These are phyloP conservation scores for Naganishia friedmannii DNA, from an alignment of 768 basidiomycete genomes.

Conservation along the genomic window DNA sequence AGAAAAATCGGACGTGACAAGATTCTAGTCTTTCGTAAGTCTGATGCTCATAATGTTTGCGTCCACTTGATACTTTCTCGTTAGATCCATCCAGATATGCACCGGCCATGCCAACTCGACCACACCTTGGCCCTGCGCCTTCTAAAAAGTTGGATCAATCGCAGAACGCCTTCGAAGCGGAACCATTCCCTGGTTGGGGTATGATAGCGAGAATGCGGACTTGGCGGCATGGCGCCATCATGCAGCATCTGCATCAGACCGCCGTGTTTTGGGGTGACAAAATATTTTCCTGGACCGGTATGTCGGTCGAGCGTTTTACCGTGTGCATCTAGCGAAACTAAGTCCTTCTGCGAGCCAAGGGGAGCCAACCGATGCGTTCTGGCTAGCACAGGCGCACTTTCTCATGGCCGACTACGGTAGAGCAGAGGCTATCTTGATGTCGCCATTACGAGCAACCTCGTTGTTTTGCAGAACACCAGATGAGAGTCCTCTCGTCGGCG, in stretches of 20 bases:
- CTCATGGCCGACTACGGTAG: conserved; percentile 92
- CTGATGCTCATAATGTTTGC: not conserved
- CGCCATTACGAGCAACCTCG: conserved; percentile 62
- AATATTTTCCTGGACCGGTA: conserved; percentile 91
- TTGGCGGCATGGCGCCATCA: conserved; percentile 96
- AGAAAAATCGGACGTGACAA: not conserved
- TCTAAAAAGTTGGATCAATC: conserved; percentile 37
- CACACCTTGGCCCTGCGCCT: not conserved
- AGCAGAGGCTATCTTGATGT: conserved; percentile 82
- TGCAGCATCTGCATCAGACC: conserved; percentile 96
- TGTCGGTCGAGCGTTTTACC: conserved; percentile 36
- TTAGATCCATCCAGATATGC: not conserved
- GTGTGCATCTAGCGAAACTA: conserved; percentile 1
- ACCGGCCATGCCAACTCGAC: not conserved
- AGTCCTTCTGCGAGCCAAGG: conserved; percentile 56
- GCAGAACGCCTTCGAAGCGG: conserved; percentile 57
- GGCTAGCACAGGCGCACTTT: conserved; percentile 97
- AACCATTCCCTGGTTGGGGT: conserved; percentile 59
- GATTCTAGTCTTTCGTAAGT: not conserved
- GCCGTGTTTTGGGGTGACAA: conserved; percentile 99
- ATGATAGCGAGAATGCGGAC: conserved; percentile 92
- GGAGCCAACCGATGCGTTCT: conserved; percentile 97
- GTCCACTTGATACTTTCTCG: not conserved
- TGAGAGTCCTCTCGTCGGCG: not conserved
- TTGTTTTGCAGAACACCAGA: not conserved